A percentile compares a stretch with the other conserved stretches of the same genome.
Conservation (phyloP, 805 yeast genomes). For the Metschnikowia lachancei region DNA sequence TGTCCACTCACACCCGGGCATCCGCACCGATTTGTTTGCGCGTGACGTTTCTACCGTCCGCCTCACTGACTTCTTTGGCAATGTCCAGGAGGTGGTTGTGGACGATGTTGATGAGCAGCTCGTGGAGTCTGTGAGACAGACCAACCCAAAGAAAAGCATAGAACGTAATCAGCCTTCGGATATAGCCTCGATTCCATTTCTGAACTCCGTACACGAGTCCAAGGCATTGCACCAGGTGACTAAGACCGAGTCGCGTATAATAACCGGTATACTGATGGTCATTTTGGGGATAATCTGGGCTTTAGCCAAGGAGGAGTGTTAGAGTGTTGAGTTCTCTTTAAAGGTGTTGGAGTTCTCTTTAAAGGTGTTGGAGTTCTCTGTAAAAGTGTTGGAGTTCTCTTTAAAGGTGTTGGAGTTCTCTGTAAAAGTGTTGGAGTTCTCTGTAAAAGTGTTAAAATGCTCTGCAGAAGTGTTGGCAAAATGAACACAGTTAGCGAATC, state of each 20-base stretch:
- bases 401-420: too few species aligned
- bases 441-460: too few species aligned
- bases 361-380: too few species aligned
- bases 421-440: too few species aligned
- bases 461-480: too few species aligned
- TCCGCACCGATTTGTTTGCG: conserved; percentile 72
- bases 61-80: conserved; percentile 93
- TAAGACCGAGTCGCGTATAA: conserved; percentile 13
- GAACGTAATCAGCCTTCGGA: not conserved
- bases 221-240: conserved; percentile 18
- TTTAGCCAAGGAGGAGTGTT: conserved; percentile 13
- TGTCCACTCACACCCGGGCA: conserved; percentile 92
- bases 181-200: conserved; percentile 8
- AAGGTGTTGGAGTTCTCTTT: too few species aligned
- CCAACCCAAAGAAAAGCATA: not conserved
- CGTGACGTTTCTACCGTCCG: conserved; percentile 66
- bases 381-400: too few species aligned
- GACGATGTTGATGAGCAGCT: conserved; percentile 55
- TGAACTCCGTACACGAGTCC: conserved; percentile 9
- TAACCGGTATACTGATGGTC: conserved; percentile 17
- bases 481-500: too few species aligned
- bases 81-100: conserved; percentile 72
- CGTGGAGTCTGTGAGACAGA: conserved; percentile 23
- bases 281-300: conserved; percentile 20
- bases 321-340: too few species aligned